These are phyloP conservation scores for Rubia yunnanensis DNA, from an alignment of 257 asterid species.

Conservation along the genomic window DNA sequence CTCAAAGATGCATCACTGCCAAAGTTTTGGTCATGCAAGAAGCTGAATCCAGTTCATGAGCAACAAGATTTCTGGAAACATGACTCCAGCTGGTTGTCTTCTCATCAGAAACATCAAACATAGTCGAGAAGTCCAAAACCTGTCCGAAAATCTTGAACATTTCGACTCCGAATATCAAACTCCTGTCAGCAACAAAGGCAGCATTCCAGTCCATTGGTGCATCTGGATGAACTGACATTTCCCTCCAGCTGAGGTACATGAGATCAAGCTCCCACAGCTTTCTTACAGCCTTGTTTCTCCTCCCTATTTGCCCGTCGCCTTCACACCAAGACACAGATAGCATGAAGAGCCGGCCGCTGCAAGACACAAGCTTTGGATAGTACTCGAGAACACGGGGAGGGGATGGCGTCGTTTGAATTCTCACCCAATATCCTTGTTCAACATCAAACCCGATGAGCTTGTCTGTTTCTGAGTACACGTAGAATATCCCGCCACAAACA, in stretches of 20 bases:
- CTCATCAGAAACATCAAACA: slow-evolving; percentile 33
- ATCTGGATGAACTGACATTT: slow-evolving; percentile 71
- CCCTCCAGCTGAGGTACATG: slow-evolving; percentile 42
- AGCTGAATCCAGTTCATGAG: slow-evolving; percentile 70
- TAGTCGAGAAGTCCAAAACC: slow-evolving; percentile 79
- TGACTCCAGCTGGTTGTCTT: slow-evolving; percentile 52
- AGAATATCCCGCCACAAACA: slow-evolving; percentile 51
- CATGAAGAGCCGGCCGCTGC: slow-evolving; percentile 59
- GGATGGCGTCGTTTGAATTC: slow-evolving; percentile 49
- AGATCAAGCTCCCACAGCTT: slow-evolving; percentile 91
- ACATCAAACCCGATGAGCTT: slow-evolving; percentile 64
- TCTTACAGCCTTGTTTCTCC: slow-evolving; percentile 92
- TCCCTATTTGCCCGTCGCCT: slow-evolving; percentile 88
- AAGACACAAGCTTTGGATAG: slow-evolving; percentile 67
- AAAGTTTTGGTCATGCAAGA: slow-evolving; percentile 84
- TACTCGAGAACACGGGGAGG: slow-evolving; percentile 87
- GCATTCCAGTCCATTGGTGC: slow-evolving; percentile 99
- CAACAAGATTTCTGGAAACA: slow-evolving; percentile 58
- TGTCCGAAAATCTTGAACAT: slow-evolving; percentile 98
- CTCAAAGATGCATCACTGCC: slow-evolving; percentile 68
- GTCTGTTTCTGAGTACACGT: slow-evolving; percentile 83
- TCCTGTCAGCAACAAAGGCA: slow-evolving; percentile 61
- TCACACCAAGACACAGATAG: slow-evolving; percentile 94
- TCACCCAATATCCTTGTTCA: slow-evolving; percentile 78
- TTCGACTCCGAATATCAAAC: slow-evolving; percentile 67